Conservation (phyloP, 192 early-diverging fungal genomes). For the Coemansia erecta region DNA sequence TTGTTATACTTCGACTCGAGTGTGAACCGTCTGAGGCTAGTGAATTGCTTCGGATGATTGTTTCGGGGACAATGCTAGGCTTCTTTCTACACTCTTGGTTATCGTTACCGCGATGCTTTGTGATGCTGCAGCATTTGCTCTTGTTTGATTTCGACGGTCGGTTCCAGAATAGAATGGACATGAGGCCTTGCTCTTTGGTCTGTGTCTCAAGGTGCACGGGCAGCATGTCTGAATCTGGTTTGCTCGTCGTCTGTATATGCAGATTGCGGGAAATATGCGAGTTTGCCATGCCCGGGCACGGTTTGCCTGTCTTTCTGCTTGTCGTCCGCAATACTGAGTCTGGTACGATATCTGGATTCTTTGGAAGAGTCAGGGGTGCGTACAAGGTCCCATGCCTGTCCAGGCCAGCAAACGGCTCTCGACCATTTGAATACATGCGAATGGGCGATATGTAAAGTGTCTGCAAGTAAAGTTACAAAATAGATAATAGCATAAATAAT, state of each 20-base stretch:
- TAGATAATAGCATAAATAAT: neutral
- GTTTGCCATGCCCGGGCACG: too few species aligned
- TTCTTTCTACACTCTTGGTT: too few species aligned
- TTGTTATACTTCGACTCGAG: constrained; percentile 14
- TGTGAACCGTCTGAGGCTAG: constrained; percentile 3
- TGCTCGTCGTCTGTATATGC: too few species aligned
- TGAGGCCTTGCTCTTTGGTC: neutral
- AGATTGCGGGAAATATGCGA: too few species aligned
- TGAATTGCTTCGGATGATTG: constrained; percentile 7
- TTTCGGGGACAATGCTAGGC: constrained; percentile 10
- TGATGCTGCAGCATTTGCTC: neutral
- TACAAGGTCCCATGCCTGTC: too few species aligned
- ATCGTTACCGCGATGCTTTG: neutral
- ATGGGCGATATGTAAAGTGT: too few species aligned
- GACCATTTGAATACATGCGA: neutral
- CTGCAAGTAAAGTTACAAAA: neutral
- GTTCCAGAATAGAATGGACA: constrained; percentile 3
- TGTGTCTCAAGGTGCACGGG: neutral
- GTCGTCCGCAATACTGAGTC: neutral
- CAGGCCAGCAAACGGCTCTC: neutral
- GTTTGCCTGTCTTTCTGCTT: too few species aligned
- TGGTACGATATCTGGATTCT: neutral
- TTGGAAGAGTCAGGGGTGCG: neutral
- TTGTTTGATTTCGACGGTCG: neutral
- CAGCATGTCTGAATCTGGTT: too few species aligned